Conservation (phyloP, 495 filamentous ascomycete genomes). For the Penicillium goetzii region DNA sequence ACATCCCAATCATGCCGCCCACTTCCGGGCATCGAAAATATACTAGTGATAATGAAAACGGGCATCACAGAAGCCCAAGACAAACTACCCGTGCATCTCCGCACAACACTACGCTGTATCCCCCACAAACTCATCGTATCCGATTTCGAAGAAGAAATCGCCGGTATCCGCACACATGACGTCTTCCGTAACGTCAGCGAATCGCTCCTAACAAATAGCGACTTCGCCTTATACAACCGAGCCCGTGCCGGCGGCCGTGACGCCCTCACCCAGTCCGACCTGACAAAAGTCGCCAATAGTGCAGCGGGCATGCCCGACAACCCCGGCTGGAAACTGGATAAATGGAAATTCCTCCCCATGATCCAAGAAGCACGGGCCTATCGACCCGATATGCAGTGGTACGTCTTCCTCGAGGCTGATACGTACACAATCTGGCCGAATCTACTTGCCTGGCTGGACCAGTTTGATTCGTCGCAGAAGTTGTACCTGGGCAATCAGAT, state of each 20-base stretch:
- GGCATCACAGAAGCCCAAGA: conserved; percentile 51
- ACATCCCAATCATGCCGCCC: conserved; percentile 27
- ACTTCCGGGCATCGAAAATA: conserved; percentile 39
- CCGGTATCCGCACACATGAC: conserved; percentile 42
- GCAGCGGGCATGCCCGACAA: conserved; percentile 42
- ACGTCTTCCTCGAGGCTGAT: conserved; percentile 70
- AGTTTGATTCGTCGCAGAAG: conserved; percentile 50
- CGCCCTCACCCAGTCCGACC: conserved; percentile 36
- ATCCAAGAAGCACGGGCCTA: conserved; percentile 57
- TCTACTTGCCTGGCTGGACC: conserved; percentile 57
- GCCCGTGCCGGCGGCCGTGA: conserved; percentile 39
- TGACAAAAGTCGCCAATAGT: conserved; percentile 37
- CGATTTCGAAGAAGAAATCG: conserved; percentile 53
- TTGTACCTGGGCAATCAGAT: conserved; percentile 61
- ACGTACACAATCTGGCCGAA: conserved; percentile 69
- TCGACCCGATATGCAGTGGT: conserved; percentile 62
- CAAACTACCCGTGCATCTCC: conserved; percentile 49
- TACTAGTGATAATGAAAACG: conserved; percentile 53
- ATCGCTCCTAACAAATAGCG: conserved; percentile 35
- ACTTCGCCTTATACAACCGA: conserved; percentile 51
- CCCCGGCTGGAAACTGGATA: conserved; percentile 67
- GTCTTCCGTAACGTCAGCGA: conserved; percentile 46
- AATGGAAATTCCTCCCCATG: conserved; percentile 73
- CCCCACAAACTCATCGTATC: conserved; percentile 53
- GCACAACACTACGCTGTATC: conserved; percentile 51